A percentile compares a stretch with the other conserved stretches of the same genome.
Conservation (phyloP, 306 rosid species). For the Mucuna pruriens region DNA sequence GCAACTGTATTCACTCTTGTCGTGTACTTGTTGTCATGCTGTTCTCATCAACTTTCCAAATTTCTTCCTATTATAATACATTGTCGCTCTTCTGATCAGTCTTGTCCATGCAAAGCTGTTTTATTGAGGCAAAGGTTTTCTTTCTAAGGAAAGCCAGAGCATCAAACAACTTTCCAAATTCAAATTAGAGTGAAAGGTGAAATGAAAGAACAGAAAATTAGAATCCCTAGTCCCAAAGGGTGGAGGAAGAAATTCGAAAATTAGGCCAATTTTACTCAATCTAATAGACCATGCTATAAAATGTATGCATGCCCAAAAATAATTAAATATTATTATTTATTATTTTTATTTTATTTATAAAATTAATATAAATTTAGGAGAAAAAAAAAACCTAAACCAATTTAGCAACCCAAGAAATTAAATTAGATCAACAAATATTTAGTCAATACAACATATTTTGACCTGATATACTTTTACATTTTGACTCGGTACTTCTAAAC, state of each 20-base stretch:
- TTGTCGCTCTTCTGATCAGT: background rate
- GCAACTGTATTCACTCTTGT: background rate
- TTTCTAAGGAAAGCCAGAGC: background rate
- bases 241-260: background rate
- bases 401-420: too few species aligned
- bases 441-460: too few species aligned
- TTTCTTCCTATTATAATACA: background rate
- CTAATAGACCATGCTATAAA: too few species aligned
- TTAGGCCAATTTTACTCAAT: too few species aligned
- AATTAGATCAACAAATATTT: too few species aligned
- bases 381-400: too few species aligned
- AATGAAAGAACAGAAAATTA: background rate
- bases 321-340: too few species aligned
- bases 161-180: background rate
- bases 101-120: conserved; percentile 1
- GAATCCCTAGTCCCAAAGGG: background rate
- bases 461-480: too few species aligned
- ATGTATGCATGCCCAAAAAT: too few species aligned
- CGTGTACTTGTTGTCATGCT: conserved; percentile 2
- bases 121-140: background rate
- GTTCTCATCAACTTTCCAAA: background rate
- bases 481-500: too few species aligned
- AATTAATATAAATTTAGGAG: too few species aligned
- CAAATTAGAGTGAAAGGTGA: background rate
- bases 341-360: too few species aligned